phyloP scores from a whole-genome alignment of 2,329 filamentous ascomycete species.

The Aaosphaeria pasadenensis region DNA sequence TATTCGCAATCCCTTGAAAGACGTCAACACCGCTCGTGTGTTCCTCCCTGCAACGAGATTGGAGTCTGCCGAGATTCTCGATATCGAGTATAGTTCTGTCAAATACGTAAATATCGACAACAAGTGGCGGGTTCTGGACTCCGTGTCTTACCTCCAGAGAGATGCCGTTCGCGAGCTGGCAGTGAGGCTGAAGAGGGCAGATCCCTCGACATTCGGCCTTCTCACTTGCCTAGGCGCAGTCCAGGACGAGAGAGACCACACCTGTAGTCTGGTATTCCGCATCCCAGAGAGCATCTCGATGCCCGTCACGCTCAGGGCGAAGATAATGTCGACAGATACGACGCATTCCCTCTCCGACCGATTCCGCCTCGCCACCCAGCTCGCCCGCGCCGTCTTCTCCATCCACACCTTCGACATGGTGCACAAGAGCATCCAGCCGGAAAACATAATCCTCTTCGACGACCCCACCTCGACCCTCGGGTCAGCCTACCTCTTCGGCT shows the following conservation, averaged over 20 bases:
- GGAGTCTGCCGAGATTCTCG: not conserved
- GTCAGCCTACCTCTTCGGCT: conserved; percentile 44
- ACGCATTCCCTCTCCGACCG: conserved; percentile 23
- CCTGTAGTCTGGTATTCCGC: conserved; percentile 5
- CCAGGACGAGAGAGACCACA: conserved; percentile 1
- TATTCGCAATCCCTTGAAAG: not conserved
- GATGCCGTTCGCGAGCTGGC: conserved; percentile 16
- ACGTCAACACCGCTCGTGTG: not conserved
- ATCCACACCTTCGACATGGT: conserved; percentile 44
- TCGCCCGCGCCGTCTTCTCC: conserved; percentile 37
- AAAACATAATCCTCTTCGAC: conserved; percentile 36
- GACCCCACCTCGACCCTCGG: conserved; percentile 15
- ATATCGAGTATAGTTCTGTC: conserved; percentile 7
- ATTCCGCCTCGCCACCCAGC: conserved; percentile 27
- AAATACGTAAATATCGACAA: conserved; percentile 1
- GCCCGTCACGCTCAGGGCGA: conserved; percentile 14
- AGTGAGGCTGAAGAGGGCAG: conserved; percentile 15
- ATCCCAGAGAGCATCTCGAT: conserved; percentile 3
- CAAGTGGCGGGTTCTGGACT: not conserved
- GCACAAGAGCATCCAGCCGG: conserved; percentile 47
- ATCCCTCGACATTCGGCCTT: conserved; percentile 27
- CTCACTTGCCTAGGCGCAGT: conserved; percentile 27
- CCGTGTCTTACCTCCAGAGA: conserved; percentile 12
- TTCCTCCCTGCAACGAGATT: conserved; percentile 2
- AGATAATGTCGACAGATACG: conserved; percentile 7